These are phyloP conservation scores for Colletotrichum magnum DNA, from an alignment of 2,329 filamentous ascomycete species.

Conservation along the genomic window DNA sequence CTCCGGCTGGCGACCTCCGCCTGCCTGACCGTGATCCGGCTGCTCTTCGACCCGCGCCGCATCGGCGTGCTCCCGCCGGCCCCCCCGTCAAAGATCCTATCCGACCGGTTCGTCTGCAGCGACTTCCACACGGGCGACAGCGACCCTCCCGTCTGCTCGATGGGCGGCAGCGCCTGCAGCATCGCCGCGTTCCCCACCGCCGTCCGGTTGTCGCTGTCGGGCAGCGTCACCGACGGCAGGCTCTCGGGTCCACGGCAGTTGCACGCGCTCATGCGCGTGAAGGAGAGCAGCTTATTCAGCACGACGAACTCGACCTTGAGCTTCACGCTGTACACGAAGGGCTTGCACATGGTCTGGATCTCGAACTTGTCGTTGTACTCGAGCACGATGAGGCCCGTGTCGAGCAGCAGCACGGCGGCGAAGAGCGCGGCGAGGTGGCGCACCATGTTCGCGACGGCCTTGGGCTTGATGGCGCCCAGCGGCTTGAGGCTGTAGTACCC, in stretches of 20 bases:
- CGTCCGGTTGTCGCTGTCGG: conserved; percentile 23
- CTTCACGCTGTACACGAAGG: conserved; percentile 51
- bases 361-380: conserved; percentile 43
- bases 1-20: neutral
- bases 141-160: conserved; percentile 31
- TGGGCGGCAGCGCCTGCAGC: neutral
- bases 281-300: conserved; percentile 47
- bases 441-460: conserved; percentile 45
- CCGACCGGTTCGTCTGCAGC: neutral
- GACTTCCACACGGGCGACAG: conserved; percentile 11
- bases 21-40: neutral
- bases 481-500: conserved; percentile 58
- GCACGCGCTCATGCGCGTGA: conserved; percentile 37
- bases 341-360: conserved; percentile 43
- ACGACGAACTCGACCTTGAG: conserved; percentile 55
- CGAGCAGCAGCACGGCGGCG: conserved; percentile 53
- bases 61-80: neutral
- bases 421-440: conserved; percentile 55
- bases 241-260: conserved; percentile 32
- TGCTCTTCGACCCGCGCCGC: neutral
- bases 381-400: conserved; percentile 45
- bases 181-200: neutral
- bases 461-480: conserved; percentile 25
- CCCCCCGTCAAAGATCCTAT: conserved; percentile 15
- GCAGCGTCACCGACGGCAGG: conserved; percentile 6